Conservation (phyloP, 805 yeast species). For the fission yeast (Schizosaccharomyces pombe) region DNA sequence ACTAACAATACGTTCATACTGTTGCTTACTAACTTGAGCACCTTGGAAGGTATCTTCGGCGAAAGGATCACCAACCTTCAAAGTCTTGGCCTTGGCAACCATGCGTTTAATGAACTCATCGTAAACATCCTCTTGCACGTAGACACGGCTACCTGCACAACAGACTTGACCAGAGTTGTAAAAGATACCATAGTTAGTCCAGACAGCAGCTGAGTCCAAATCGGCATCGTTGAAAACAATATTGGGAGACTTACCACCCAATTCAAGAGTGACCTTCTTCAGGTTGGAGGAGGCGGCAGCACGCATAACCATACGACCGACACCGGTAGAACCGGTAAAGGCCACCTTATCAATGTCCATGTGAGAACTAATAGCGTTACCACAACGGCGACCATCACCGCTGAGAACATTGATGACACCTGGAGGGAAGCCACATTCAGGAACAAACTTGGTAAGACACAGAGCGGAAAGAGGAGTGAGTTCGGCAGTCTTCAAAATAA, state of each 20-base stretch:
- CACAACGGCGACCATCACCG: constrained; percentile 70
- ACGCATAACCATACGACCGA: constrained; percentile 65
- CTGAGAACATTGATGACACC: constrained; percentile 76
- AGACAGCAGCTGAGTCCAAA: constrained; percentile 47
- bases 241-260: constrained; percentile 92
- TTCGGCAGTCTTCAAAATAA: constrained; percentile 77
- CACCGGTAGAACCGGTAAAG: constrained; percentile 83
- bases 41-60: constrained; percentile 63
- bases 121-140: constrained; percentile 65
- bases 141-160: constrained; percentile 80
- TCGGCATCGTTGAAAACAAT: constrained; percentile 72
- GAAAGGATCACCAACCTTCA: constrained; percentile 61
- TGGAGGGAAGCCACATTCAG: constrained; percentile 72
- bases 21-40: constrained; percentile 68
- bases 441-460: constrained; percentile 40
- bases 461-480: constrained; percentile 77
- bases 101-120: constrained; percentile 48
- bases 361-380: constrained; percentile 57
- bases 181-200: constrained; percentile 63
- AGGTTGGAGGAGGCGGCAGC: constrained; percentile 58
- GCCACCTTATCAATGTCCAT: constrained; percentile 72
- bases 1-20: constrained; percentile 50
- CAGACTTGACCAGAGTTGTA: constrained; percentile 92
- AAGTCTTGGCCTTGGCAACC: constrained; percentile 26
- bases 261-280: constrained; percentile 79